Percentiles rank a stretch among this genome's conserved stretches.
Evolutionary conservation across 257 asterid species (phyloP).

Genomic region (Plantago ovata): DNA sequence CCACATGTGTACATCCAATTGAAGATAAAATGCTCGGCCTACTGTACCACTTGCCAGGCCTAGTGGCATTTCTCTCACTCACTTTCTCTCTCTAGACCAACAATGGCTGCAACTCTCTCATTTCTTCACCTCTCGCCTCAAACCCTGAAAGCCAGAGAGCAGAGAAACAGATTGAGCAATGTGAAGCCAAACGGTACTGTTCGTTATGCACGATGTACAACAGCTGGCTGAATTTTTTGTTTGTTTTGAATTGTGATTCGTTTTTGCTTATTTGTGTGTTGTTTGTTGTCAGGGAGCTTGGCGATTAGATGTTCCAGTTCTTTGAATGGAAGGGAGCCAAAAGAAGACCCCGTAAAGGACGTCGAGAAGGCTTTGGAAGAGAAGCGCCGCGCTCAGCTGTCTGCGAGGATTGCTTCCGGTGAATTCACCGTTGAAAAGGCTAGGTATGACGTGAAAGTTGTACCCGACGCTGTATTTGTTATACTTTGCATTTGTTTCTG

Average conservation of each 20-base stretch:
- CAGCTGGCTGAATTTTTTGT: background rate
- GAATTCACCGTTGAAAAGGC: slow-evolving; percentile 69
- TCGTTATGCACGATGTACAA: slow-evolving; percentile 17
- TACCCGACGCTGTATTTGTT: slow-evolving; percentile 10
- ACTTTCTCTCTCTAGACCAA: slow-evolving; percentile 19
- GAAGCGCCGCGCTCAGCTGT: slow-evolving; percentile 74
- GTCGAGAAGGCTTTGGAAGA: slow-evolving; percentile 59
- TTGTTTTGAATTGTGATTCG: background rate
- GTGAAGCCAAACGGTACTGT: slow-evolving; percentile 30
- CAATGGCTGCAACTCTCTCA: slow-evolving; percentile 60
- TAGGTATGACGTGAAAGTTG: slow-evolving; percentile 35
- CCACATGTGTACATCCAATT: slow-evolving; percentile 7
- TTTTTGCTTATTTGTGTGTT: slow-evolving; percentile 2
- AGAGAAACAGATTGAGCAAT: slow-evolving; percentile 22
- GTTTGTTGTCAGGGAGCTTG: slow-evolving; percentile 37
- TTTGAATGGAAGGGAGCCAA: slow-evolving; percentile 40
- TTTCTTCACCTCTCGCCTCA: slow-evolving; percentile 47
- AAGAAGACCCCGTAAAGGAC: slow-evolving; percentile 43
- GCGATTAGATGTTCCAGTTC: slow-evolving; percentile 51
- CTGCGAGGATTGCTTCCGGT: slow-evolving; percentile 86
- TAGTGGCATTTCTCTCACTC: slow-evolving; percentile 18
- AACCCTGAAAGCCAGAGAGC: slow-evolving; percentile 21
- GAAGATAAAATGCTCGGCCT: background rate
- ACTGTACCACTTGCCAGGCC: slow-evolving; percentile 8
- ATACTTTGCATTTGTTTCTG: background rate